Evolutionary conservation across 257 asterid species (phyloP).

Genomic region (Nicotiana paniculata): DNA sequence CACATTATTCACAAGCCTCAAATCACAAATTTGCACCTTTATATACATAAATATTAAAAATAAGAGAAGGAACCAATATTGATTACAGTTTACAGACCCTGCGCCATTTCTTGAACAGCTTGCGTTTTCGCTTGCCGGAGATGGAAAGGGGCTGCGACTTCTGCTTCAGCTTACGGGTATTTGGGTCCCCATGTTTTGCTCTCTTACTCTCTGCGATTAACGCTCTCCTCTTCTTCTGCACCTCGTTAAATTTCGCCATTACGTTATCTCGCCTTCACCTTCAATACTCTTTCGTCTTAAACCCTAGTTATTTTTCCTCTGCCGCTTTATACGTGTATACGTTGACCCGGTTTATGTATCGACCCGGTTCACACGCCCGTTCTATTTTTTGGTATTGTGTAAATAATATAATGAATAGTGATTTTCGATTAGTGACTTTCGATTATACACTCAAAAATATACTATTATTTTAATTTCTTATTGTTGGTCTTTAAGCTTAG

Average conservation of each 20-base stretch:
- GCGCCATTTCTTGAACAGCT: slow-evolving; percentile 72
- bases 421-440: no score
- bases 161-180: slow-evolving; percentile 50
- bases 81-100: slow-evolving; percentile 38
- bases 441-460: not conserved
- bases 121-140: slow-evolving; percentile 91
- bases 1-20: not conserved
- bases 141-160: slow-evolving; percentile 41
- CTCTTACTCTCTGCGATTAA: slow-evolving; percentile 52
- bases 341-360: not conserved
- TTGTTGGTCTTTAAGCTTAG: no score
- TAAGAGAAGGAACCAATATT: not conserved
- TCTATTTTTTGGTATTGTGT: not conserved
- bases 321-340: not conserved
- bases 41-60: not conserved
- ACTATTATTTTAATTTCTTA: no score
- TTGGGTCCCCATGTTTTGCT: slow-evolving; percentile 47
- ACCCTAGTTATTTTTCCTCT: not conserved
- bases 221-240: slow-evolving; percentile 66
- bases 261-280: not conserved
- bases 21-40: not conserved
- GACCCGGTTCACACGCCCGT: not conserved
- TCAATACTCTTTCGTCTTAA: not conserved
- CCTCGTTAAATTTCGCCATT: slow-evolving; percentile 70
- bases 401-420: no score